Base-by-base conservation (phyloP, 2,329 filamentous ascomycete species). In the Setomelanomma holmii region DNA sequence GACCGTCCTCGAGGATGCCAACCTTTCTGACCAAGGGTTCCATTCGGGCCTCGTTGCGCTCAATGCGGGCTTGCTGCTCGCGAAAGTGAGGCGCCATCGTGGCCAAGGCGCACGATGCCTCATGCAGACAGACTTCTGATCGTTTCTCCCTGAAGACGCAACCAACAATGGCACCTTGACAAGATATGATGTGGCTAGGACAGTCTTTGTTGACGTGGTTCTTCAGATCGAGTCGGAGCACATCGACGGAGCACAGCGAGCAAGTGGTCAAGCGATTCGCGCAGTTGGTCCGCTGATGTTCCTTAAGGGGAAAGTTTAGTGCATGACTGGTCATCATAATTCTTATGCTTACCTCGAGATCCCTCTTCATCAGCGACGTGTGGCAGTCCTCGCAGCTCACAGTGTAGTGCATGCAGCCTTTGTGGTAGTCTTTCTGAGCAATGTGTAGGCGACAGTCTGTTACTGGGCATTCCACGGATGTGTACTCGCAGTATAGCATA, bases 401-500 rank as follows among this genome's bases (percentile, higher is more conserved):
- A 7, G 78, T 74, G 49, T 74, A 77, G 67, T 87, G 84, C 59
- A 84, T 73, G 64, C 84, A 87, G 20, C 77, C 80, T 51, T 77
- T 73, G 35, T 79, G 74, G 35, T 79, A 70, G 65, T 86, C 80
- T 67, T 83, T 86, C 62, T 82, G 79, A 38, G 77, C 78, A n/a
- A 83, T 79, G 42, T 77, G 75, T 55, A 81, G 74, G 17, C 77
- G 75, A 66, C 85, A 88, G 11, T 74, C 71, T 24, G 72, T 60
- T 17, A 75, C 75, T 1, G 81, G 76, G 53, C 85, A 88, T 51
- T 80, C 76, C 19, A 87, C 73, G 33, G 79, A 70, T 44, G 79
- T 78, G 61, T 83, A 83, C 10, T 78, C 79, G 64, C 85, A 88
- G 63, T 87, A 85, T 56, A 83, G 82, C 64, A 83, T 79, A 44